Evolutionary conservation across 257 asterid species (phyloP), one percentile per base, ranked within the genome.

Genomic region (Scutellaria barbata): DNA sequence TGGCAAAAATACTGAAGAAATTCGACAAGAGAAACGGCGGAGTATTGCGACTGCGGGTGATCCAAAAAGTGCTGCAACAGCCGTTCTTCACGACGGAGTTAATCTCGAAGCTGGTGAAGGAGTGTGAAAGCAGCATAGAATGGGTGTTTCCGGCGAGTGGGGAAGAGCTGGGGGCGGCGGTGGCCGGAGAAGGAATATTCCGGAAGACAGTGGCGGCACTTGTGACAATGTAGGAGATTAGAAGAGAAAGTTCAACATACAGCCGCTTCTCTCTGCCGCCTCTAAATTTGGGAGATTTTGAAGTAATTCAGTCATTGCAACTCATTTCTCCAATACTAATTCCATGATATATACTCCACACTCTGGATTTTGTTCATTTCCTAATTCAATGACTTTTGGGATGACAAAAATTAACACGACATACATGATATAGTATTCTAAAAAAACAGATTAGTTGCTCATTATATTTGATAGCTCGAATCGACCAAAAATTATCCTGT

Each of bases 11-110:
- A 48, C 74, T 95, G 71, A 95, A 95, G 84, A 95, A 95, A 45
- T 89, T 84, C 68, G 97, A 95, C 83, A 95, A 95, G 76, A 80
- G 96, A 75, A 92, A 94, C 3, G 99, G 98, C 16, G 96, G 97
- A 11, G 85, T 89, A 11, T 46, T 92, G 54, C 89, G 96, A 6
- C 75, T 81, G 45, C 91, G 90, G 1, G 86, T 92, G 76, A 92
- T 89, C 66, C 93, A 95, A 48, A 95, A 85, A 50, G 93, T 90
- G 8, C 68, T 88, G 20, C 67, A 74, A 14, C 97, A 95, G 74
- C 99, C 99, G 1, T 95, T 95, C 56, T 95, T 88, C 83, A 92
- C 96, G 1, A 95, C 95, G 0, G 98, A 89, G 11, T 63, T 82
- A 13, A 81, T 95, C 68, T 89, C 99, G 7, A 92, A 89, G 89